Conservation (phyloP, 495 filamentous ascomycete genomes). For the Halenospora varia region DNA sequence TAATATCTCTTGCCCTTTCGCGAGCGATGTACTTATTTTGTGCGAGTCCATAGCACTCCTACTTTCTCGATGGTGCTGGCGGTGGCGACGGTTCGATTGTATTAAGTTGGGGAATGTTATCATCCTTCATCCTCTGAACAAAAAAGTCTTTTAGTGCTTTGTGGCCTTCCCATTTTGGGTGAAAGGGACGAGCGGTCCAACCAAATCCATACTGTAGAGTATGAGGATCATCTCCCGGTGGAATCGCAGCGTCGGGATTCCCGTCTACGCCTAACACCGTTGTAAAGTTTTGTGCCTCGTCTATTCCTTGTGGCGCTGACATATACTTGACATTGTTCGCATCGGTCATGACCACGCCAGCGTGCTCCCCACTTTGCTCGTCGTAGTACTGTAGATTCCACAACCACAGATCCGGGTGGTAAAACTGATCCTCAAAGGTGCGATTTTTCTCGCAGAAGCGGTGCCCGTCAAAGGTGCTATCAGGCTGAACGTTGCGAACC, state of each 20-base stretch:
- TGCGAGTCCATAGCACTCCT: neutral
- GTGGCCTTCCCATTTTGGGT: slow-evolving; percentile 1
- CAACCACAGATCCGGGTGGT: slow-evolving; percentile 1
- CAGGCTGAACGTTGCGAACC: neutral
- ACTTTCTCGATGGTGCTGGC: neutral
- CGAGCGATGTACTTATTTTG: neutral
- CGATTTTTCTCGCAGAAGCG: slow-evolving; percentile 8
- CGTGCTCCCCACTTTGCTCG: slow-evolving; percentile 1
- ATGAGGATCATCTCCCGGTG: neutral
- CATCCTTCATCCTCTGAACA: neutral
- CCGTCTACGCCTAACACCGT: neutral
- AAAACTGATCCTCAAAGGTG: slow-evolving; percentile 5
- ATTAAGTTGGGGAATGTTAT: neutral
- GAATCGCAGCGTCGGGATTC: neutral
- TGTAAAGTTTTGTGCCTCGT: neutral
- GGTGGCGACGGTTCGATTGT: neutral
- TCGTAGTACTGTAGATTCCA: slow-evolving; percentile 9
- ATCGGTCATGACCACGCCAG: neutral
- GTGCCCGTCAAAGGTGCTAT: slow-evolving; percentile 1
- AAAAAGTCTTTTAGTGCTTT: slow-evolving; percentile 2
- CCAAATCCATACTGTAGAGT: slow-evolving; percentile 1
- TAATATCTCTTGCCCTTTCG: neutral
- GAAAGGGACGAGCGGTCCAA: slow-evolving; percentile 3
- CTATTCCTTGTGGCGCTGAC: neutral
- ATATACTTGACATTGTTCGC: neutral